Base-by-base conservation (phyloP, 2,329 filamentous ascomycete species). In the Colletotrichum tropicicola region DNA sequence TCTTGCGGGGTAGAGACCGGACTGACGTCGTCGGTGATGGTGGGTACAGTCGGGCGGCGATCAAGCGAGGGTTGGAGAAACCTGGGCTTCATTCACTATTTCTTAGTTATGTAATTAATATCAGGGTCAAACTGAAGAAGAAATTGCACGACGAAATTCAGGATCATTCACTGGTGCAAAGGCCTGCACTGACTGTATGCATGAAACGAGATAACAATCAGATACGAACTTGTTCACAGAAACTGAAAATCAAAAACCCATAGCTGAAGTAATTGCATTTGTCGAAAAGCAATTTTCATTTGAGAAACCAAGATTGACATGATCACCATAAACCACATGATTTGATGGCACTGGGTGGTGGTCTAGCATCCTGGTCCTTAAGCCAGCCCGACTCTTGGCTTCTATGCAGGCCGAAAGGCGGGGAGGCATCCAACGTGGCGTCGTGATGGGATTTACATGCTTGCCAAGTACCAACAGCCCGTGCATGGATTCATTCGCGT, bases 1-100 rank as follows among this genome's bases (percentile, higher is more conserved):
- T 55, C 58, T 54, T 60, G 58, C 58, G 58, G 58, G 58, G 58
- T 47, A 47, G 19, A 25, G 10, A 19, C 28, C 45, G 13, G 37
- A 23, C 32, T 60, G 58, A 54, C 49, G 58, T 48, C 23, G 58
- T 48, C 25, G 21, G 13, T 3, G 12, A 25, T 47, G 58, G n/a
- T 25, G 25, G 19, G 25, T 19, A 1, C 15, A 15, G 15, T 47
- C 19, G 9, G 2, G 19, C 10, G 21, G 23, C 21, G 28, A 47
- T 37, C 21, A 3, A 5, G 32, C n/a, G n/a, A 39, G 21, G n/a
- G 27, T n/a, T 12, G n/a, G 30, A 7, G 23, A 19, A n/a, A n/a
- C n/a, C n/a, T n/a, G n/a, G 23, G 10, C n/a, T 48, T 48, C 27
- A 28, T 25, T 15, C 8, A 17, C 25, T 10, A 8, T 45, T 45